These are phyloP conservation scores for Hirsutella minnesotensis DNA, from an alignment of 2,329 filamentous ascomycete species.

Conservation along the genomic window DNA sequence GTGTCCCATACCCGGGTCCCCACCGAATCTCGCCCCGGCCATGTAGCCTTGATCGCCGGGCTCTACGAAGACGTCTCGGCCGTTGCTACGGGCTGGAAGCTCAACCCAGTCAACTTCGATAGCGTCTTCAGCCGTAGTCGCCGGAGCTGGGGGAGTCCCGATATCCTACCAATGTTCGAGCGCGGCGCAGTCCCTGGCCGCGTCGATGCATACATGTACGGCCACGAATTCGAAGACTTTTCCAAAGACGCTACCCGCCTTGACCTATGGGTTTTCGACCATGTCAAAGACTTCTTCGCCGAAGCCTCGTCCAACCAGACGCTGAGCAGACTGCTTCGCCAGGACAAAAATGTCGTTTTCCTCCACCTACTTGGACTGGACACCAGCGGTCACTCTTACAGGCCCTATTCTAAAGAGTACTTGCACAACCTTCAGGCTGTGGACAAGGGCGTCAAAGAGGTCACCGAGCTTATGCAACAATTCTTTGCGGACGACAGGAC, in stretches of 20 bases:
- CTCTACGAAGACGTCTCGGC: conserved; percentile 97
- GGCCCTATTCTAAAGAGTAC: conserved; percentile 93
- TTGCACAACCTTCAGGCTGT: conserved; percentile 90
- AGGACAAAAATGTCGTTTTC: conserved; percentile 91
- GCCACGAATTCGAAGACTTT: conserved; percentile 79
- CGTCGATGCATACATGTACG: conserved; percentile 80
- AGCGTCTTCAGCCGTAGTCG: conserved; percentile 95
- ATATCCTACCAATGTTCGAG: conserved; percentile 96
- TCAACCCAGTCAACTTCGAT: conserved; percentile 97
- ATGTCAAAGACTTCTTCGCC: conserved; percentile 76
- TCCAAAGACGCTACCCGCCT: conserved; percentile 69
- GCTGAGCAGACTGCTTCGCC: conserved; percentile 56
- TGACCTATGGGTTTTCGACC: conserved; percentile 93
- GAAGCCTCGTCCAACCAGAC: conserved; percentile 68
- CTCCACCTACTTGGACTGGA: conserved; percentile 87
- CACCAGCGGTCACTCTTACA: conserved; percentile 73
- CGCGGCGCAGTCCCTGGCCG: conserved; percentile 78
- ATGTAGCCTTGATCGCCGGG: conserved; percentile 92
- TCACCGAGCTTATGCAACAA: conserved; percentile 66
- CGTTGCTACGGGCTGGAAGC: conserved; percentile 97
- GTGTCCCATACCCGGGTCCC: conserved; percentile 95
- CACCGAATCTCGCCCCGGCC: conserved; percentile 92
- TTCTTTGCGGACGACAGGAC: conserved; percentile 83
- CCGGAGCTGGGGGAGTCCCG: conserved; percentile 97
- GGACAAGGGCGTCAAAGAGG: conserved; percentile 77